Evolutionary conservation across 495 filamentous ascomycete species (phyloP).

Genomic region (Penicillium flavigenum): DNA sequence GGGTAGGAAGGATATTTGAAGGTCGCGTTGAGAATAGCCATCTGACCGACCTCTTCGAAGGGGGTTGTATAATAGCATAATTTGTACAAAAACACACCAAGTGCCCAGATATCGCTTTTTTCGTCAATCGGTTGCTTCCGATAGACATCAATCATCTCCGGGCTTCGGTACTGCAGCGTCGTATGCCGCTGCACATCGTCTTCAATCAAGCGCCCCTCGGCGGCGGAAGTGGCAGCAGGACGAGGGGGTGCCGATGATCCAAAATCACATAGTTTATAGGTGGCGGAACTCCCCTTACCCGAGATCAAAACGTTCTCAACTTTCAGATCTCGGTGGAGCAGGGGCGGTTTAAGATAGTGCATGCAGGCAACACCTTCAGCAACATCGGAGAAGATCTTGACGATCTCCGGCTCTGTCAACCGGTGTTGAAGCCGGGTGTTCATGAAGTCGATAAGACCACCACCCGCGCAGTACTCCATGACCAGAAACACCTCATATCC

Average conservation of each 20-base stretch:
- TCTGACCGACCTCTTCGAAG: conserved; percentile 95
- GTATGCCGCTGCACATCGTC: conserved; percentile 98
- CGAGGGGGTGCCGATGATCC: conserved; percentile 84
- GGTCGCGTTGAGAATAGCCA: conserved; percentile 96
- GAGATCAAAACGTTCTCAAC: conserved; percentile 98
- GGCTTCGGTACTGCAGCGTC: conserved; percentile 94
- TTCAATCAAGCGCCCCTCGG: conserved; percentile 86
- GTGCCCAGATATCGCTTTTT: conserved; percentile 98
- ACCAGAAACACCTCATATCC: conserved; percentile 98
- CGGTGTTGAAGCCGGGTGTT: conserved; percentile 96
- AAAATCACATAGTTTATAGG: conserved; percentile 98
- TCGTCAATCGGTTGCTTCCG: conserved; percentile 95
- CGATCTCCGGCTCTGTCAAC: conserved; percentile 93
- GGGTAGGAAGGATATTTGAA: conserved; percentile 91
- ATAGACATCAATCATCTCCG: conserved; percentile 98
- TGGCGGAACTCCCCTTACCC: conserved; percentile 52
- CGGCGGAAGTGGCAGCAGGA: conserved; percentile 77
- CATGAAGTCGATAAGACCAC: conserved; percentile 99
- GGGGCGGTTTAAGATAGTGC: conserved; percentile 94
- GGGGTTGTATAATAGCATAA: conserved; percentile 99
- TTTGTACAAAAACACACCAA: conserved; percentile 95
- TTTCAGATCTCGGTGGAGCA: conserved; percentile 93
- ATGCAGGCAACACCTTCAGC: conserved; percentile 96
- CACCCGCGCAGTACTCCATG: conserved; percentile 87
- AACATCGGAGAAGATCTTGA: conserved; percentile 95